Conservation (phyloP, 2,329 filamentous ascomycete species). For the Trichothecium roseum region DNA sequence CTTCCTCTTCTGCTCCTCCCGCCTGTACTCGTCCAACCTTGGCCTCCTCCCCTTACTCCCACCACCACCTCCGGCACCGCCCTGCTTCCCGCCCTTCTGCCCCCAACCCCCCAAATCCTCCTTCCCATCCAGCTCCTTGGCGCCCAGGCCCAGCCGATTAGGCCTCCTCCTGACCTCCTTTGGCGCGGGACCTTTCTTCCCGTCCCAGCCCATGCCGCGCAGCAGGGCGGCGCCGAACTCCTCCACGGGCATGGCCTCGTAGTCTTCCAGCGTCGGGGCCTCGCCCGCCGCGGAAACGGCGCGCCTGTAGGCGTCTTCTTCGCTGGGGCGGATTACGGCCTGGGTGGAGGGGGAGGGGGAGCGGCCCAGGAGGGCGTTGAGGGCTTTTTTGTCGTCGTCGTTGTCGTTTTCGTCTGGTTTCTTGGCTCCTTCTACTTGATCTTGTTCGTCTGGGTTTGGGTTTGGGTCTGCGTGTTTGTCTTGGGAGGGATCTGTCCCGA, state of each 20-base stretch:
- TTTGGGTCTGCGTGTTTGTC: conserved; percentile 5
- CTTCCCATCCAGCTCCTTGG: conserved; percentile 64
- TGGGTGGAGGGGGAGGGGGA: conserved; percentile 22
- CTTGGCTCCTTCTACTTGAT: conserved; percentile 3
- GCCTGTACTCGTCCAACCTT: conserved; percentile 39
- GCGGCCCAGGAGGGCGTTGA: conserved; percentile 53
- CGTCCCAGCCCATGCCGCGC: conserved; percentile 93
- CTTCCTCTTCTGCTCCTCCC: conserved; percentile 31
- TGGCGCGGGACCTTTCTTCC: conserved; percentile 38
- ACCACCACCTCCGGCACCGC: conserved; percentile 12
- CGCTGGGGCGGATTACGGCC: conserved; percentile 45
- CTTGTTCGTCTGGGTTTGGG: conserved; percentile 8
- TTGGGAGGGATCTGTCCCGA: conserved; percentile 3
- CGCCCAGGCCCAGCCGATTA: conserved; percentile 78
- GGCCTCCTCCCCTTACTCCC: conserved; percentile 24
- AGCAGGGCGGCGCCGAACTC: conserved; percentile 88
- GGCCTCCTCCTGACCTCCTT: conserved; percentile 63
- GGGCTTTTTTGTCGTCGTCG: conserved; percentile 41
- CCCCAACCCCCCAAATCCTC: conserved; percentile 76
- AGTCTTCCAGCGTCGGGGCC: conserved; percentile 68
- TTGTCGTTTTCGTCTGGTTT: not conserved
- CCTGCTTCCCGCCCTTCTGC: conserved; percentile 49
- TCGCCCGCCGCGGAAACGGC: conserved; percentile 67
- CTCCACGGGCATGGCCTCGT: conserved; percentile 81
- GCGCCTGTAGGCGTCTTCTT: conserved; percentile 57